A percentile compares a stretch with the other conserved stretches of the same genome.
phyloP scores from a whole-genome alignment of 2,329 filamentous ascomycete species.

The Alternaria sp. region DNA sequence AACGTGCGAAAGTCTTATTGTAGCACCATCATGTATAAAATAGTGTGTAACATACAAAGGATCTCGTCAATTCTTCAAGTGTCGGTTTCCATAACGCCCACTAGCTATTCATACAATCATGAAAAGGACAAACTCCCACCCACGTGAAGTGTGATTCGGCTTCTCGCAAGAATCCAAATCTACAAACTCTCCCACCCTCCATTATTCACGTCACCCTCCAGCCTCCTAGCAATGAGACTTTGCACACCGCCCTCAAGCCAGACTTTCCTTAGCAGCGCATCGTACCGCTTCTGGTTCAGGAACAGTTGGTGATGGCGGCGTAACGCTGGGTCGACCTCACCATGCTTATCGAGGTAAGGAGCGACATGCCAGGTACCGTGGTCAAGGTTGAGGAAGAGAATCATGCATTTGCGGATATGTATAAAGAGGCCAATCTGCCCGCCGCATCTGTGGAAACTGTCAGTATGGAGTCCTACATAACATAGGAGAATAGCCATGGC shows the following conservation, averaged over 20 bases:
- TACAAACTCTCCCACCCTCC: slow-evolving; percentile 88
- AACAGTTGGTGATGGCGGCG: slow-evolving; percentile 86
- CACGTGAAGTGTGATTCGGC: neutral
- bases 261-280: slow-evolving; percentile 81
- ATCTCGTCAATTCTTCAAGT: neutral
- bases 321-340: slow-evolving; percentile 92
- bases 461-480: neutral
- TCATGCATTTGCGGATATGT: slow-evolving; percentile 94
- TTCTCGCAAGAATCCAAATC: neutral
- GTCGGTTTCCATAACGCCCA: neutral
- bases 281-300: slow-evolving; percentile 92
- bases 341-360: slow-evolving; percentile 94
- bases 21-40: neutral
- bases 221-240: slow-evolving; percentile 84
- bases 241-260: slow-evolving; percentile 90
- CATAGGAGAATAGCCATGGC: slow-evolving; percentile 19
- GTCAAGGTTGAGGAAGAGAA: slow-evolving; percentile 82
- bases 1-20: neutral
- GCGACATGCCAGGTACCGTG: slow-evolving; percentile 87
- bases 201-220: slow-evolving; percentile 96
- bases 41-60: neutral
- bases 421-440: slow-evolving; percentile 92
- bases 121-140: neutral
- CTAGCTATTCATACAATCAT: neutral
- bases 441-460: slow-evolving; percentile 71